Base-by-base conservation (phyloP, 371 early-diverging fungal genomes). In the Astathelohania contejeani region DNA sequence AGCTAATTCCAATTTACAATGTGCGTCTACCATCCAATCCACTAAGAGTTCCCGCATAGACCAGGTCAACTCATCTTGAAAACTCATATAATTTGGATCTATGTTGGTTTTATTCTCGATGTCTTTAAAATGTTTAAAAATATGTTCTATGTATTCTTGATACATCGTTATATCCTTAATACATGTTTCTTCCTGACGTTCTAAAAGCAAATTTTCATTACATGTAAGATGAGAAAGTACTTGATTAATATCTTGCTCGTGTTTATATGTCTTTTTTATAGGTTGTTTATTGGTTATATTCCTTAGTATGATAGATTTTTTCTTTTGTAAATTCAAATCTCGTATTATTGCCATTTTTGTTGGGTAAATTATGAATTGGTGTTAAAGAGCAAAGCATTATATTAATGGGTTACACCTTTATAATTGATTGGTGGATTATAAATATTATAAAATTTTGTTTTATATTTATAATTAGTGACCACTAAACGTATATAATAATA, bases 21-120 rank as follows among this genome's bases (percentile, higher is more conserved):
- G 89, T 18, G 88, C 80, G 66, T 90, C 85, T 44, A 92, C 80
- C 3, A 97, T 73, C 86, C 85, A 87, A 69, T 89, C 85, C 10
- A 88, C 76, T 22, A 95, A 75, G 14, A 90, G 80, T 44, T 79
- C 75, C 37, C 97, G 81, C 87, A 88, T 89, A 49, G 77, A 79
- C 89, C 89, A 91, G 20, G 79, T 76, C n/a, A 96, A 74, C 45
- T 87, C 88, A 38, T 78, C 76, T 69, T 91, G 90, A 24, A 78
- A 69, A 10, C 73, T 71, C 76, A 86, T 84, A 72, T 94, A 94
- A 49, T 75, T 48, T 2, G 46, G 49, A 26, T 51, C 40, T 6
- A 37, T 23, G 12, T 47, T 43, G 44, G 45, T 42, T 16, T 38
- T 43, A 1, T 44, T 28, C 2, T 29, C 28, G 27, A 60, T 45